phyloP scores from a whole-genome alignment of 2,329 filamentous ascomycete genomes.

The Xylaria sp. region DNA sequence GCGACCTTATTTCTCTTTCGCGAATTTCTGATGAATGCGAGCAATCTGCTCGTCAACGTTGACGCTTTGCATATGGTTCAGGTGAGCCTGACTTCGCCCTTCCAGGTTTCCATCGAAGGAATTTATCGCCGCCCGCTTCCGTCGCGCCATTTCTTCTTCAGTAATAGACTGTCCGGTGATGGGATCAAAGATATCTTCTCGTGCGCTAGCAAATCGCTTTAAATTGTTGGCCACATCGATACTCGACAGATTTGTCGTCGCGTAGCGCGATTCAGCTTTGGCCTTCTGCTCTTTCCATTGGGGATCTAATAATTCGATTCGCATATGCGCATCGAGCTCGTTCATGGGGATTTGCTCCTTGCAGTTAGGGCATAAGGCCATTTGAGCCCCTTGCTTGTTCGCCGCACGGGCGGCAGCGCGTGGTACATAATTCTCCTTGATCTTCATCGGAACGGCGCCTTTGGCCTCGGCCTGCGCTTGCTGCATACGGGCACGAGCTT shows the following conservation, averaged over 20 bases:
- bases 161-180: constrained; percentile 74
- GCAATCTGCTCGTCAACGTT: constrained; percentile 90
- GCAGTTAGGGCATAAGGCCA: constrained; percentile 91
- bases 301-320: constrained; percentile 93
- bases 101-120: constrained; percentile 75
- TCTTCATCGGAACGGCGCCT: constrained; percentile 80
- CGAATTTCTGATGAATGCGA: constrained; percentile 67
- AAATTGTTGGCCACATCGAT: constrained; percentile 92
- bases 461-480: constrained; percentile 83
- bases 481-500: constrained; percentile 72
- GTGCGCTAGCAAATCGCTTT: constrained; percentile 91
- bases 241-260: constrained; percentile 87
- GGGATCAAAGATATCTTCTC: constrained; percentile 86
- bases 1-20: constrained; percentile 50
- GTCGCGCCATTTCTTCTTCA: constrained; percentile 77
- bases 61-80: constrained; percentile 71
- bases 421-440: constrained; percentile 92
- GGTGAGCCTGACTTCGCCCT: constrained; percentile 64
- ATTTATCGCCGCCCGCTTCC: constrained; percentile 77
- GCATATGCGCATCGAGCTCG: constrained; percentile 92
- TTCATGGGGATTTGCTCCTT: constrained; percentile 87
- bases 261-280: constrained; percentile 84
- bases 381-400: constrained; percentile 71
- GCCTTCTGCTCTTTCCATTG: constrained; percentile 96
- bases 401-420: constrained; percentile 79